Conservation (phyloP, 495 filamentous ascomycete genomes). For the Aspergillus taichungensis region DNA sequence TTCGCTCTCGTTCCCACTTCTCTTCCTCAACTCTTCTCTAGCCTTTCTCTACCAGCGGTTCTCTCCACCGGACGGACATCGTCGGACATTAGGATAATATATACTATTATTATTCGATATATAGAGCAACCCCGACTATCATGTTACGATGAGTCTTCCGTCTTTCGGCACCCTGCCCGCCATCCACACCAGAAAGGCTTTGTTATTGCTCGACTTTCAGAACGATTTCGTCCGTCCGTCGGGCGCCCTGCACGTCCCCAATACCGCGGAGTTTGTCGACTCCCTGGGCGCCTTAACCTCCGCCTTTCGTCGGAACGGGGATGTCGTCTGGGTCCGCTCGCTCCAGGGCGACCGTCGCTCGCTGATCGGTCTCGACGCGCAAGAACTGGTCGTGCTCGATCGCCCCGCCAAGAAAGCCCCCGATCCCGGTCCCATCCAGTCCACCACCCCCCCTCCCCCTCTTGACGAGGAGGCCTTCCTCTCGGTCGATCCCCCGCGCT, state of each 20-base stretch:
- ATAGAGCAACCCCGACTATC: not conserved
- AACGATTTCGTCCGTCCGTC: constrained; percentile 76
- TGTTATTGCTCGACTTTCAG: constrained; percentile 81
- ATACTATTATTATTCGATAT: too few relatives aligned
- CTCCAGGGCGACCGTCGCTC: constrained; percentile 56
- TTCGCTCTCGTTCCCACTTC: too few relatives aligned
- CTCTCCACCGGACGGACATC: not conserved
- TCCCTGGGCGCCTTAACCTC: constrained; percentile 56
- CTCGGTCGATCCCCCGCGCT: constrained; percentile 42
- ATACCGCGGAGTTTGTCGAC: constrained; percentile 58
- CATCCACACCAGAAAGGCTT: constrained; percentile 67
- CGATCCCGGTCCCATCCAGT: constrained; percentile 13
- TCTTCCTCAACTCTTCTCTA: not conserved
- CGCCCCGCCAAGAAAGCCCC: constrained; percentile 9
- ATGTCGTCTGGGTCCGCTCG: constrained; percentile 83
- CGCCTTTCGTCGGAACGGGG: constrained; percentile 66
- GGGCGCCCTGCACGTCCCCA: constrained; percentile 58
- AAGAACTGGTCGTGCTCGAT: constrained; percentile 31
- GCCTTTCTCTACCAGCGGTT: not conserved
- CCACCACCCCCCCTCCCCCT: constrained; percentile 22
- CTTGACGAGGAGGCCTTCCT: constrained; percentile 57
- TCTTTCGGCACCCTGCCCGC: constrained; percentile 34
- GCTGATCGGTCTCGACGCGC: constrained; percentile 36
- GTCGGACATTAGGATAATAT: too few relatives aligned
- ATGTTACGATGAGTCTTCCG: constrained; percentile 33